These are phyloP conservation scores for Arbutus unedo DNA, from an alignment of 148 eudicot species.

Conservation along the genomic window DNA sequence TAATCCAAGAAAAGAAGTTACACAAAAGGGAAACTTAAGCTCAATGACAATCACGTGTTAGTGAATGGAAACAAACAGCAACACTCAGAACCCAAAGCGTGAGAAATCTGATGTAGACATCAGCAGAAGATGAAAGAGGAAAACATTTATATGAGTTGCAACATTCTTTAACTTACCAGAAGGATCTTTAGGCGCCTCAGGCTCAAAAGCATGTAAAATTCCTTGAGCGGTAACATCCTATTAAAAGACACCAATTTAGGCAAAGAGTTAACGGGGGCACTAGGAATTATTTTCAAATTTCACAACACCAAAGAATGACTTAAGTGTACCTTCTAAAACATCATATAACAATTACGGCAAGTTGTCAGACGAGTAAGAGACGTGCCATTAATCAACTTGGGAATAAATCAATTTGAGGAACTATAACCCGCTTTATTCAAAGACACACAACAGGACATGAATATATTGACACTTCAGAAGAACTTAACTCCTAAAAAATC, in stretches of 20 bases:
- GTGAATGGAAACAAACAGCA: background rate
- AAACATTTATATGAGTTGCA: background rate
- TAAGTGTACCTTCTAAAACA: background rate
- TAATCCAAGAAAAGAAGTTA: background rate
- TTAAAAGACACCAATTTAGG: background rate
- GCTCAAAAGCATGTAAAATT: conserved; percentile 72
- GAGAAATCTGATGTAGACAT: background rate
- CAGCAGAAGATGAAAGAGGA: conserved; percentile 6
- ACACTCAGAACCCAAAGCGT: background rate
- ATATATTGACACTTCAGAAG: background rate
- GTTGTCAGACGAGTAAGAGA: background rate
- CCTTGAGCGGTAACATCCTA: conserved; percentile 31
- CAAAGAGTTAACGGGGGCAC: background rate
- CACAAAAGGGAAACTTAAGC: background rate
- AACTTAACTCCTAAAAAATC: background rate
- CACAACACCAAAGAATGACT: background rate
- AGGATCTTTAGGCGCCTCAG: conserved; percentile 39
- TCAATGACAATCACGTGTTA: background rate
- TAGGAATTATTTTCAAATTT: background rate
- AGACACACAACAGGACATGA: background rate
- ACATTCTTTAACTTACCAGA: conserved; percentile 42
- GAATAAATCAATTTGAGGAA: background rate
- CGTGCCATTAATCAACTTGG: background rate
- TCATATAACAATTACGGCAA: background rate
- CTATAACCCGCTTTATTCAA: background rate